phyloP scores from a whole-genome alignment of 2,329 filamentous ascomycete genomes.

The Penicillium sp. region DNA sequence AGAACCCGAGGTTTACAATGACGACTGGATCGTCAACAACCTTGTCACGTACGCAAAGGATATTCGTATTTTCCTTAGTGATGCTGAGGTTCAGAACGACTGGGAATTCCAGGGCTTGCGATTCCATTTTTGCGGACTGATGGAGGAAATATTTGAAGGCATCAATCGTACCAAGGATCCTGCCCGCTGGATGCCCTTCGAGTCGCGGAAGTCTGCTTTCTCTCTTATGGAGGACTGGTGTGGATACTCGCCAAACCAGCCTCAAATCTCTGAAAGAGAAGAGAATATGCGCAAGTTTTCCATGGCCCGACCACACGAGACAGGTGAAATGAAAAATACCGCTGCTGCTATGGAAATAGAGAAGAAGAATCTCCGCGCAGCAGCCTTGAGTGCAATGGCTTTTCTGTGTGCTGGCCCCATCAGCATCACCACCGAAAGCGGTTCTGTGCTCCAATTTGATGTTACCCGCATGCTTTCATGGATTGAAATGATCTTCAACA shows the following conservation, averaged over 20 bases:
- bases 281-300: slow-evolving; percentile 84
- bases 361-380: slow-evolving; percentile 85
- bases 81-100: slow-evolving; percentile 90
- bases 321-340: slow-evolving; percentile 72
- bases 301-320: slow-evolving; percentile 71
- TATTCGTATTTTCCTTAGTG: slow-evolving; percentile 89
- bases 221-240: slow-evolving; percentile 99
- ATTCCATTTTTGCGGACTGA: slow-evolving; percentile 88
- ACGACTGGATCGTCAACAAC: slow-evolving; percentile 88
- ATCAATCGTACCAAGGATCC: slow-evolving; percentile 83
- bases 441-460: slow-evolving; percentile 85
- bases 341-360: slow-evolving; percentile 96
- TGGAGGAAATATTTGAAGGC: slow-evolving; percentile 89
- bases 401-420: slow-evolving; percentile 82
- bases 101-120: slow-evolving; percentile 91
- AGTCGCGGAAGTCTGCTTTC: slow-evolving; percentile 91
- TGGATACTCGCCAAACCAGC: slow-evolving; percentile 89
- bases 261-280: slow-evolving; percentile 76
- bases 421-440: slow-evolving; percentile 82
- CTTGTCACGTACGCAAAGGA: slow-evolving; percentile 88
- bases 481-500: slow-evolving; percentile 93
- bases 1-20: slow-evolving; percentile 72
- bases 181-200: slow-evolving; percentile 94
- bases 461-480: slow-evolving; percentile 88
- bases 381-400: slow-evolving; percentile 93